Base-by-base conservation (phyloP, 805 yeast genomes). In the Ogataea neopini region DNA sequence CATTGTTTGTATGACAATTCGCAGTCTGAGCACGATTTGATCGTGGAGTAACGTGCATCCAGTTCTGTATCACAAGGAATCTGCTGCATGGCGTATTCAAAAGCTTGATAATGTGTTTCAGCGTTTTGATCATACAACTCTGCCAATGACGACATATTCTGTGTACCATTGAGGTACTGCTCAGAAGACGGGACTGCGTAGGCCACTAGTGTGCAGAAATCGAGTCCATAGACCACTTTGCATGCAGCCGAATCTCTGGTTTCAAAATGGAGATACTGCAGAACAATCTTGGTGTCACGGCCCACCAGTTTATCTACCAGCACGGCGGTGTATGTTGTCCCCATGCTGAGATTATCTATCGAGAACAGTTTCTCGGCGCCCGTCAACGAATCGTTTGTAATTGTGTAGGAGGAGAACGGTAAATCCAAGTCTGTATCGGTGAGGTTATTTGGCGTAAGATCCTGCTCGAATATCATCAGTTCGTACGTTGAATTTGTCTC, bases 141-240 rank as follows among this genome's bases (percentile, higher is more conserved):
- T 1, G 74, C 71, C 25, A 83, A 61, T 4, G 67, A 59, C 0
- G 64, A 58, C 36, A 62, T 61, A 15, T 66, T 67, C 29, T 61
- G 61, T 3, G 57, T 50, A 2, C 66, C 64, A 25, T 68, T 29
- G 17, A 58, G 34, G n/a, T 57, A 60, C 8, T 50, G 44, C 6
- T 45, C 49, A 13, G 68, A 68, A 6, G 64, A 73, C 0, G 98
- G 98, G 0, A 88, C 96, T 0, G 96, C 77, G 67, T 91, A 92
- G 1, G 96, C 94, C 19, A 92, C 95, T 39, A 80, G 78, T 25
- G 73, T 65, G 65, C 99, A 92, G 59, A 90, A 90, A 2, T 79
- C 82, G 49, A 92, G 71, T 49, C 80, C 86, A 62, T 79, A 88
- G 14, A 90, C 77, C 41, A 91, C 67, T 50, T 84, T 79, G 63